phyloP scores from a whole-genome alignment of 164 flowering plant genomes.

The Aristolochia contorta region DNA sequence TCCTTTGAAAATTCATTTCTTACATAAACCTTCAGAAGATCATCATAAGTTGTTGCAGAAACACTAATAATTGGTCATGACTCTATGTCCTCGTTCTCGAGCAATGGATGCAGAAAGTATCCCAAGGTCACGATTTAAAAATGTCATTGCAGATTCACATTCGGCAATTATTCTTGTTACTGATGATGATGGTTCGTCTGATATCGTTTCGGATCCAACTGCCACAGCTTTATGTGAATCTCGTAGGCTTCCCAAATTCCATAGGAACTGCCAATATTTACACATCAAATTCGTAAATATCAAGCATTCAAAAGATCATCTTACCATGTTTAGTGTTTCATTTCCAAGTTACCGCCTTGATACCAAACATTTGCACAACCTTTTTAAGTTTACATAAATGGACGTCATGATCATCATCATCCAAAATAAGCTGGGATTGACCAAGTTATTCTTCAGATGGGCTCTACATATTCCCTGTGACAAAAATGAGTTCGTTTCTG shows the following conservation, averaged over 20 bases:
- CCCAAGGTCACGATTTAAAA: constrained; percentile 85
- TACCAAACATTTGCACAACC: too few species aligned
- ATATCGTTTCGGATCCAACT: constrained; percentile 55
- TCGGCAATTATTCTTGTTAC: constrained; percentile 86
- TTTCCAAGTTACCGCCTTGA: too few species aligned
- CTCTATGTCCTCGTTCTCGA: constrained; percentile 57
- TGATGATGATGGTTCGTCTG: constrained; percentile 61
- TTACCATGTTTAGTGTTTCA: not conserved
- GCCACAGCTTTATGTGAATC: constrained; percentile 89
- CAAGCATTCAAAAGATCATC: too few species aligned
- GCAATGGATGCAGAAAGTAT: constrained; percentile 90
- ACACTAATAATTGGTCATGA: not conserved
- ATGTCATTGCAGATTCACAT: constrained; percentile 76
- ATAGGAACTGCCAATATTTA: constrained; percentile 54
- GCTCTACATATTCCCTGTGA: too few species aligned
- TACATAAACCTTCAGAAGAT: too few species aligned
- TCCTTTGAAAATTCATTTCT: too few species aligned
- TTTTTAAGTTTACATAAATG: too few species aligned
- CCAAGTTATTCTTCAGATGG: too few species aligned
- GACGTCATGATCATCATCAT: too few species aligned
- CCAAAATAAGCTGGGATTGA: too few species aligned
- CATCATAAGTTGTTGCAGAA: too few species aligned
- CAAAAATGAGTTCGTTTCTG: too few species aligned
- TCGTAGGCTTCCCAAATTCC: constrained; percentile 81
- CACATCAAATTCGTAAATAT: not conserved